phyloP scores from a whole-genome alignment of 2,329 filamentous ascomycete genomes.

The Ramularia collo-cygni region DNA sequence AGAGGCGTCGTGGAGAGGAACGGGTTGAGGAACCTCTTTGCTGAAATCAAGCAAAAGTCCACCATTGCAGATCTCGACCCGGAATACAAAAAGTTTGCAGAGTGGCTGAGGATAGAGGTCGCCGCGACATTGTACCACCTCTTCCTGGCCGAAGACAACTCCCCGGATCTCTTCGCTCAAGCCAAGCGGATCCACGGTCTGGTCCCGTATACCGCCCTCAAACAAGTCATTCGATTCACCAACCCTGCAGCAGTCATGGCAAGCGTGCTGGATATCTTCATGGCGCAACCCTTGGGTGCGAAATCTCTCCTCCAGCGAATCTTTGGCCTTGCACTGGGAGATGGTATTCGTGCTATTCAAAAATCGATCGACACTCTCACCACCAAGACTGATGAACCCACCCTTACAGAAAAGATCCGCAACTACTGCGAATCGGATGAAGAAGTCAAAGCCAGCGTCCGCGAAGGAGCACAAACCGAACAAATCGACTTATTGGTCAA shows the following conservation, averaged over 20 bases:
- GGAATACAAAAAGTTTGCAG: constrained; percentile 96
- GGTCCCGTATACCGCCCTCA: constrained; percentile 85
- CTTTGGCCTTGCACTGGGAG: constrained; percentile 82
- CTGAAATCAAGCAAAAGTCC: constrained; percentile 85
- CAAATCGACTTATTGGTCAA: constrained; percentile 79
- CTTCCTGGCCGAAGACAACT: constrained; percentile 97
- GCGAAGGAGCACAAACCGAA: constrained; percentile 65
- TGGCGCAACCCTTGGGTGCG: constrained; percentile 88
- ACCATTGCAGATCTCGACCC: constrained; percentile 82
- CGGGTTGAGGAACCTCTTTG: constrained; percentile 84
- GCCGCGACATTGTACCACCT: constrained; percentile 95
- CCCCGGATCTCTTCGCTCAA: constrained; percentile 90
- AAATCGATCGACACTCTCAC: constrained; percentile 74
- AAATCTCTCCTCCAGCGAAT: constrained; percentile 89
- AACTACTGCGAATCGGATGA: constrained; percentile 71
- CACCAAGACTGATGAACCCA: constrained; percentile 70
- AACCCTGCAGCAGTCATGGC: constrained; percentile 97
- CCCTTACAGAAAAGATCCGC: constrained; percentile 75
- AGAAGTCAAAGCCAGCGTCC: constrained; percentile 64
- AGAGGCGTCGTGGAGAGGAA: constrained; percentile 66
- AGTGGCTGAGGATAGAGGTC: constrained; percentile 96
- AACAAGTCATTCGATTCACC: constrained; percentile 93
- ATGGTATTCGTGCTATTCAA: constrained; percentile 82
- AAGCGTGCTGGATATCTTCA: constrained; percentile 87
- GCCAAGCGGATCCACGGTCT: constrained; percentile 90